A percentile compares a stretch with the other conserved stretches of the same genome.
phyloP scores from a whole-genome alignment of 768 basidiomycete genomes.

The Steccherinum ochraceum region DNA sequence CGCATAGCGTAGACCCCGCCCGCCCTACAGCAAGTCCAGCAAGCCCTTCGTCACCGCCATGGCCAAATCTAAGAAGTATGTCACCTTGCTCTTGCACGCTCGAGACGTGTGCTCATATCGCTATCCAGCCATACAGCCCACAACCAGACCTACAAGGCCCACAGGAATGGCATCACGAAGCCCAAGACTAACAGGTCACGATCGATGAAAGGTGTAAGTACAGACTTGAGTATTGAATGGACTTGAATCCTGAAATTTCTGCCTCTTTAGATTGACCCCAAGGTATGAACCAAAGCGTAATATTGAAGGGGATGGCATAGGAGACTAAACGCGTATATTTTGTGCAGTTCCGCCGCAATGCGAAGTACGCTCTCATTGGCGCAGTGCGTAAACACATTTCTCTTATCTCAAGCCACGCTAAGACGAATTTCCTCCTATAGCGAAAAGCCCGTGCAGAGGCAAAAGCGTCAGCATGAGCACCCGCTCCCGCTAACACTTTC shows the following conservation, averaged over 20 bases:
- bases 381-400: constrained; percentile 45
- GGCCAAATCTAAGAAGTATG: constrained; percentile 99
- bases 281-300: constrained; percentile 38
- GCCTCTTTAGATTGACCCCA: constrained; percentile 62
- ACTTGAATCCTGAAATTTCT: constrained; percentile 5
- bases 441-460: constrained; percentile 61
- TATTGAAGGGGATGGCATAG: constrained; percentile 3
- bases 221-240: neutral
- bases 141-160: constrained; percentile 96
- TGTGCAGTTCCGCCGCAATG: constrained; percentile 78
- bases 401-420: too few relatives aligned
- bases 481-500: neutral
- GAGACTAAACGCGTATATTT: constrained; percentile 12
- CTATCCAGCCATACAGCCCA: constrained; percentile 76
- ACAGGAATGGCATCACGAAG: constrained; percentile 94
- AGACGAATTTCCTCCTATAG: constrained; percentile 28
- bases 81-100: constrained; percentile 8
- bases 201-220: constrained; percentile 88
- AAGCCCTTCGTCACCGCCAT: constrained; percentile 38
- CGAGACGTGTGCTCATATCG: neutral
- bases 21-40: neutral
- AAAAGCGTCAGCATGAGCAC: constrained; percentile 38
- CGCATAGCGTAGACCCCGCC: neutral
- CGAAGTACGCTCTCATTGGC: constrained; percentile 63
- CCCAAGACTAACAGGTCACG: constrained; percentile 66